These are phyloP conservation scores for Peronospora tabacina DNA, from an alignment of 352 stramenopile species.

Conservation along the genomic window DNA sequence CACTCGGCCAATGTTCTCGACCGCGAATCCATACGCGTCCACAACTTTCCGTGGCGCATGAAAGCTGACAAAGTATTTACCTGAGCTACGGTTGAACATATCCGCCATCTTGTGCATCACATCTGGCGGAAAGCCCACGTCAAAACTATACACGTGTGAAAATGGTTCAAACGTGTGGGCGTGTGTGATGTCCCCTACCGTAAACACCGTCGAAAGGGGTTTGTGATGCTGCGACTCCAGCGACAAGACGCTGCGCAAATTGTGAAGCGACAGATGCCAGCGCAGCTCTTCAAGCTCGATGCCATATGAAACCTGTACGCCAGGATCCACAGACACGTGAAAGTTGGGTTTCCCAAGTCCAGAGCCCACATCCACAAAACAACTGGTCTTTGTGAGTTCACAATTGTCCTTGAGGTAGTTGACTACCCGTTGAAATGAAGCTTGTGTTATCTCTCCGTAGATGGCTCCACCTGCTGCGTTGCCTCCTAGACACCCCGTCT, in stretches of 20 bases:
- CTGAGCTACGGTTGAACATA: conserved; percentile 90
- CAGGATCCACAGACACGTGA: conserved; percentile 92
- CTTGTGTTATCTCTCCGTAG: conserved; percentile 96
- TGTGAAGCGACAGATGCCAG: conserved; percentile 92
- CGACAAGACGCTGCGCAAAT: conserved; percentile 85
- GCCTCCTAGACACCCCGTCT: conserved; percentile 90
- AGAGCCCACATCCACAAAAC: conserved; percentile 96
- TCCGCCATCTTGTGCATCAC: conserved; percentile 89
- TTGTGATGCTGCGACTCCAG: conserved; percentile 57
- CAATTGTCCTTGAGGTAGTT: conserved; percentile 92
- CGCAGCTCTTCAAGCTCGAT: conserved; percentile 93
- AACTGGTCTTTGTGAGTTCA: conserved; percentile 74
- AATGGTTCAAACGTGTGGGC: conserved; percentile 93
- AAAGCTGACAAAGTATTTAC: conserved; percentile 93
- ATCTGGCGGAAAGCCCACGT: conserved; percentile 94
- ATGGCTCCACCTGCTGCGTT: conserved; percentile 94
- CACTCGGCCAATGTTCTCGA: conserved; percentile 87
- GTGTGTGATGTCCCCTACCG: conserved; percentile 90
- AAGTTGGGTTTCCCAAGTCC: conserved; percentile 97
- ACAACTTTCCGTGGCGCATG: conserved; percentile 88
- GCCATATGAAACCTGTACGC: conserved; percentile 92
- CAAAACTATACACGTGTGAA: conserved; percentile 98
- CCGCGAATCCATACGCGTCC: conserved; percentile 89
- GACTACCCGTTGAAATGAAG: conserved; percentile 94
- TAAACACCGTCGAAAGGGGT: conserved; percentile 79